Base-by-base conservation (phyloP, 2,329 filamentous ascomycete species). In the Ceratocystis cacaofunesta region DNA sequence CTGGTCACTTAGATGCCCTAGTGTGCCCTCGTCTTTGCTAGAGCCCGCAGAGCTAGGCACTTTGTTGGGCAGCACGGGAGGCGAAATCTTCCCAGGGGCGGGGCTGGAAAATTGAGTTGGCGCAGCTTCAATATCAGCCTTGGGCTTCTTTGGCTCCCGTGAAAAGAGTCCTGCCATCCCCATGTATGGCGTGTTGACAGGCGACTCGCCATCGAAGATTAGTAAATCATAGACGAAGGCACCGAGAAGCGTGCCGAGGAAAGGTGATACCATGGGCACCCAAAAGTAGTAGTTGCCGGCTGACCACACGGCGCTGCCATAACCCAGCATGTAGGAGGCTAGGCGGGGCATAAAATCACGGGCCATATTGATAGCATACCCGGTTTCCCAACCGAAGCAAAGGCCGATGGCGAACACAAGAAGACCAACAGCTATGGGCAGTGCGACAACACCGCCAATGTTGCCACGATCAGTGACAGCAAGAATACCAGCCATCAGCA, bases 351-450 rank as follows among this genome's bases (percentile, higher is more conserved):
- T 85, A 71, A 90, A 87, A 69, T 90, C 87, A 73, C 87, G 80
- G 44, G 86, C 87, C 52, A 88, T 74, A 70, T 90, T 90, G 69
- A 89, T 88, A 17, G 86, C 87, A 74, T 88, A 90, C 46, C 87
- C 86, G 0, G 87, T 90, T 73, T 90, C 82, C 85, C 85, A 89
- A 5, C 87, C 87, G 70, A 88, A 89, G 71, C 85, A 87, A 41
- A 85, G 84, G 19, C 86, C 86, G 25, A 90, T 83, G 6, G 86
- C 87, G 71, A 89, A 89, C 68, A 90, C 84, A 61, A 89, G 76
- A 28, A 84, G 69, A 15, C 62, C 66, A 3, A 65, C 62, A 41
- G 57, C 64, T 5, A 44, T 30, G 7, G 64, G 64, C 65, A 76
- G 67, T 1, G 78, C 76, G 0, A 83, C 82, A 1, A 84, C 83